A percentile compares a stretch with the other conserved stretches of the same genome.
Conservation (phyloP, 805 yeast genomes). For the Cyberlindnera meyerae region DNA sequence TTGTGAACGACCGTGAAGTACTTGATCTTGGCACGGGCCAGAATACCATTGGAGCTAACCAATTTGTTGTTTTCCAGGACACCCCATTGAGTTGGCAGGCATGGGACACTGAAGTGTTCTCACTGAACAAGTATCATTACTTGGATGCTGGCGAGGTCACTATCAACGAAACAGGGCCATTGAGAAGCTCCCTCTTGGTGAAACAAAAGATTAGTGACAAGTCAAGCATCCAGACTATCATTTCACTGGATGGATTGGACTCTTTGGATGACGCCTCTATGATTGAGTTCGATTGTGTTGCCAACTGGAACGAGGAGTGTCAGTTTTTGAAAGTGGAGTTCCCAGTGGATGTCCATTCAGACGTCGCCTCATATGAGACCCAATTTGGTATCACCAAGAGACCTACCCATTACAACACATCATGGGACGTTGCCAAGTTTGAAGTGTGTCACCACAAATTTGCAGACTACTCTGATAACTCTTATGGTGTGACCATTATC, state of each 20-base stretch:
- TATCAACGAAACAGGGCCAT: constrained; percentile 45
- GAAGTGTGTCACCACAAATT: constrained; percentile 94
- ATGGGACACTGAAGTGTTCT: constrained; percentile 94
- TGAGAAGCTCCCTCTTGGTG: constrained; percentile 60
- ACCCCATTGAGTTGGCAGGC: constrained; percentile 91
- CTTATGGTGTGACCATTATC: constrained; percentile 80
- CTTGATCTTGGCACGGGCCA: constrained; percentile 50
- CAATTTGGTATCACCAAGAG: constrained; percentile 89
- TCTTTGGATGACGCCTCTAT: constrained; percentile 33
- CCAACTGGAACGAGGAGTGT: constrained; percentile 84
- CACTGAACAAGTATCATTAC: constrained; percentile 65
- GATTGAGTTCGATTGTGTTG: constrained; percentile 52
- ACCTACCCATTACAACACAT: constrained; percentile 91
- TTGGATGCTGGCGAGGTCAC: constrained; percentile 35
- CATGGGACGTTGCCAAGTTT: constrained; percentile 96
- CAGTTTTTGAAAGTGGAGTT: constrained; percentile 92
- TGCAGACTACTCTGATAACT: constrained; percentile 83
- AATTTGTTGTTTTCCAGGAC: constrained; percentile 78
- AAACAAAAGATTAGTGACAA: constrained; percentile 52
- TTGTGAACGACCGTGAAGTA: constrained; percentile 54
- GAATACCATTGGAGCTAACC: constrained; percentile 61
- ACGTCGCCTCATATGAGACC: constrained; percentile 83
- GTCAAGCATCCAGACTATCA: constrained; percentile 59
- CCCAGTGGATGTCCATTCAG: constrained; percentile 77
- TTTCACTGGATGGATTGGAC: constrained; percentile 58